These are phyloP conservation scores for Bretziella fagacearum DNA, from an alignment of 2,329 filamentous ascomycete species.

Conservation along the genomic window DNA sequence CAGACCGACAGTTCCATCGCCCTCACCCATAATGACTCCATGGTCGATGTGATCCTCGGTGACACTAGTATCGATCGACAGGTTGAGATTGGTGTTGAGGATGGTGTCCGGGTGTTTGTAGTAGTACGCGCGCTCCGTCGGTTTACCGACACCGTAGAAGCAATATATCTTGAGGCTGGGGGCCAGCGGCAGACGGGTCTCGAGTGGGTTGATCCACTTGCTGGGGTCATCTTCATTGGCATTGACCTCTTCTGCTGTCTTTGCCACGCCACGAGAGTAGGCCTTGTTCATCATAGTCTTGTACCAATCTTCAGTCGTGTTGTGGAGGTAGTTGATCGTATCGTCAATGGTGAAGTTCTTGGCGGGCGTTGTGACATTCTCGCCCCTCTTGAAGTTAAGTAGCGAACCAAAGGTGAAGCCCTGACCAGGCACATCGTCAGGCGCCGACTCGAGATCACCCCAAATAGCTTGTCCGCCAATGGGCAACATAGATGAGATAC, in stretches of 20 bases:
- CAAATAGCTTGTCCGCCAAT: constrained; percentile 89
- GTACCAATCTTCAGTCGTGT: constrained; percentile 76
- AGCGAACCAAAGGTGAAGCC: constrained; percentile 61
- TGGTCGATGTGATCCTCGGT: constrained; percentile 52
- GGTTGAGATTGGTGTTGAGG: constrained; percentile 48
- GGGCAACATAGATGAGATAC: constrained; percentile 89
- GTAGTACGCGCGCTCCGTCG: constrained; percentile 82
- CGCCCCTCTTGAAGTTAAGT: constrained; percentile 59
- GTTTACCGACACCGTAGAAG: constrained; percentile 91
- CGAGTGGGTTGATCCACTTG: constrained; percentile 93
- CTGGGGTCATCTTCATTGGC: constrained; percentile 56
- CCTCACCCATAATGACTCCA: constrained; percentile 88
- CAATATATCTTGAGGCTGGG: constrained; percentile 90
- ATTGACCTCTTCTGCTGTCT: constrained; percentile 63
- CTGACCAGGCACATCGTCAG: constrained; percentile 66
- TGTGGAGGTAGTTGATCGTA: constrained; percentile 61
- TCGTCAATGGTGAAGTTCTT: constrained; percentile 66
- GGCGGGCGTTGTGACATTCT: constrained; percentile 45
- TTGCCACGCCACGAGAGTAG: constrained; percentile 81
- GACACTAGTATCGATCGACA: constrained; percentile 53
- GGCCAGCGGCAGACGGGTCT: constrained; percentile 70
- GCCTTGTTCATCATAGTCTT: constrained; percentile 49
- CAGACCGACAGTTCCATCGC: constrained; percentile 90
- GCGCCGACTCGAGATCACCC: constrained; percentile 76
- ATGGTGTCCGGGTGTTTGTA: constrained; percentile 57